Conservation (phyloP, 2,329 filamentous ascomycete species). For the Trichocomaceae sp. region DNA sequence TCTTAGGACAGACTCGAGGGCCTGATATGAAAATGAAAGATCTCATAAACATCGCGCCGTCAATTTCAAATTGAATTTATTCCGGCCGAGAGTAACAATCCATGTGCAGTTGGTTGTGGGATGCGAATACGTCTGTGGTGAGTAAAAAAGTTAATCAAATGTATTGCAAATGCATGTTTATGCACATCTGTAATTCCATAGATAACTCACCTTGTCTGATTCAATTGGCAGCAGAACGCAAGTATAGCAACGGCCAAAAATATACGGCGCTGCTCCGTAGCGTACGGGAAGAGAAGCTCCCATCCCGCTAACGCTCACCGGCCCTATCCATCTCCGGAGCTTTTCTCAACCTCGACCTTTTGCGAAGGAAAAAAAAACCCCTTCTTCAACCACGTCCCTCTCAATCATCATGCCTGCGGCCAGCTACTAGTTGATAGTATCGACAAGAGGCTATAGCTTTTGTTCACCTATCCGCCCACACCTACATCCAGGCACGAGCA, state of each 20-base stretch:
- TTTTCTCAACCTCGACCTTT: slow-evolving; percentile 17
- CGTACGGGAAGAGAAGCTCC: slow-evolving; percentile 19
- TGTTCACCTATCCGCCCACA: neutral
- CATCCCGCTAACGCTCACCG: slow-evolving; percentile 31
- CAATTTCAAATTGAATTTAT: slow-evolving; percentile 1
- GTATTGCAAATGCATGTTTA: neutral
- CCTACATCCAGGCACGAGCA: neutral
- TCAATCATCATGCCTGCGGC: neutral
- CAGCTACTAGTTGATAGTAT: neutral
- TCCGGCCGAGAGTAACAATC: neutral
- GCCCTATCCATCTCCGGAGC: slow-evolving; percentile 10
- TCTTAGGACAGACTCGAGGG: slow-evolving; percentile 21
- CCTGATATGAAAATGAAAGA: slow-evolving; percentile 24
- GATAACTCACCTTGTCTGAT: neutral
- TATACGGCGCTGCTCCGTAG: neutral
- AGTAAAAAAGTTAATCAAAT: neutral
- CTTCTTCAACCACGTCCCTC: neutral
- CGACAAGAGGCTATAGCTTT: neutral
- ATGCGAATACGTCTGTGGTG: neutral
- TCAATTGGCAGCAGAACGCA: neutral
- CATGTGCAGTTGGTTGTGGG: neutral
- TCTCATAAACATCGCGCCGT: slow-evolving; percentile 26
- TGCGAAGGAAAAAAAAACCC: neutral
- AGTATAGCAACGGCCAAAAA: neutral
- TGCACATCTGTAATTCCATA: neutral